Percentiles rank a stretch among this genome's conserved stretches.
Conservation (phyloP, 345 rosid species). For the Reutealis trisperma region DNA sequence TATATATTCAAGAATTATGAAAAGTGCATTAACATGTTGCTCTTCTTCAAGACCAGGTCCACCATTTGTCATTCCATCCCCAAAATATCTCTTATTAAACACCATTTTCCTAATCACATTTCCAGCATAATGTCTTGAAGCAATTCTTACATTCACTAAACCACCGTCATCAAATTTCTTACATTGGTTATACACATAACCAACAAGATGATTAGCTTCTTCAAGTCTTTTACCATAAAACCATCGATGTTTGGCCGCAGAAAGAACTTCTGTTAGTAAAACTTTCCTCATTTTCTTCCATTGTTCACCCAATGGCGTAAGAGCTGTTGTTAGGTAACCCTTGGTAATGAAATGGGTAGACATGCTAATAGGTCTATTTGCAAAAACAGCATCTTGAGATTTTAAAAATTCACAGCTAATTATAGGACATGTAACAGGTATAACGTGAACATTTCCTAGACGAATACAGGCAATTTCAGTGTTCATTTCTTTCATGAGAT, state of each 20-base stretch:
- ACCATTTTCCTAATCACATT: conserved; percentile 29
- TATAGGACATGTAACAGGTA: conserved; percentile 42
- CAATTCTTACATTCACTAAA: conserved; percentile 19
- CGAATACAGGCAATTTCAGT: conserved; percentile 46
- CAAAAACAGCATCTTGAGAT: conserved; percentile 42
- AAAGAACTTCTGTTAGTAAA: conserved; percentile 27
- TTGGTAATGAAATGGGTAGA: conserved; percentile 23
- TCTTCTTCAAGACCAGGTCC: conserved; percentile 34
- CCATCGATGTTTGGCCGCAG: conserved; percentile 19
- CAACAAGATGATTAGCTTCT: conserved; percentile 49
- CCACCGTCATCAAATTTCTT: neutral
- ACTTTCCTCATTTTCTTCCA: conserved; percentile 54
- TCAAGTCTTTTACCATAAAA: conserved; percentile 26
- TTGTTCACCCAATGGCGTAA: conserved; percentile 42
- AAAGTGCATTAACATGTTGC: conserved; percentile 45
- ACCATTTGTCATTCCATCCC: conserved; percentile 18
- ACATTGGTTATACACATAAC: conserved; percentile 34
- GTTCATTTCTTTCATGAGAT: conserved; percentile 35
- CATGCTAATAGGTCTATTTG: conserved; percentile 38
- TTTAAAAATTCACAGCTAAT: conserved; percentile 42
- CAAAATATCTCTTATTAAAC: conserved; percentile 30
- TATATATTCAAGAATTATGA: conserved; percentile 31
- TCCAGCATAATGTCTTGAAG: too few species aligned
- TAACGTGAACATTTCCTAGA: conserved; percentile 40
- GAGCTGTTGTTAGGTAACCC: conserved; percentile 34